Evolutionary conservation across 225 moss, liverwort and hornwort species (phyloP), one percentile per base, ranked within the genome.

Genomic region (Rhytidiadelphus loreus): DNA sequence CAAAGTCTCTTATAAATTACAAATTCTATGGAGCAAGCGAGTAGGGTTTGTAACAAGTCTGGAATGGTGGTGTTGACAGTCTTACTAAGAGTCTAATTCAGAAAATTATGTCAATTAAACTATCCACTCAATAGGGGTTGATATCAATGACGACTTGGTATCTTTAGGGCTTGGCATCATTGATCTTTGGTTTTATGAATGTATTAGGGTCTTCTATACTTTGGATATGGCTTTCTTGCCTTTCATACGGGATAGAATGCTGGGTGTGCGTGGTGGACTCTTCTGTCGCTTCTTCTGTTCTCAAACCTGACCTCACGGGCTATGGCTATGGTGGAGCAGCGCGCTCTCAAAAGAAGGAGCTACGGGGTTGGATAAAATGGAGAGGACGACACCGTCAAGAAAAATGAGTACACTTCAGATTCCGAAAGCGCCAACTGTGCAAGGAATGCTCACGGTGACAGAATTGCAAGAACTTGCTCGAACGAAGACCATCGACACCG

Each of bases 391-490:
- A 56, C 57, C 23, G 61, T 64, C 57, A 6, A 91, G 77, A 64
- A 56, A 78, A 28, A 85, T 92, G 91, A 88, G 88, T 53, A 88
- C 87, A 16, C 63, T 52, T 62, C 65, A 46, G 85, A 71, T 86
- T 59, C 90, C 87, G 71, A 92, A 84, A 69, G 84, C 84, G 57
- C 61, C 86, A 13, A 72, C 50, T 8, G 77, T 93, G 10, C 92
- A 86, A 70, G 98, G 98, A 74, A 91, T 96, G 96, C 87, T 98
- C 52, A 98, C 96, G 55, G 91, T 96, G 21, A 83, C 86, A 35
- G 87, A 95, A 70, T 87, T 98, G 20, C 90, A 81, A 79, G 87
- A 87, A 57, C 94, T 96, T 7, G 94, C 93, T 63, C 69, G 89
- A 29, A 74, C 86, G 9, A 93, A 90, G 12, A 53, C 85, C 55